These are phyloP conservation scores for Diophrys appendiculata DNA, from an alignment of 73 alveolate genomes.

Conservation along the genomic window DNA sequence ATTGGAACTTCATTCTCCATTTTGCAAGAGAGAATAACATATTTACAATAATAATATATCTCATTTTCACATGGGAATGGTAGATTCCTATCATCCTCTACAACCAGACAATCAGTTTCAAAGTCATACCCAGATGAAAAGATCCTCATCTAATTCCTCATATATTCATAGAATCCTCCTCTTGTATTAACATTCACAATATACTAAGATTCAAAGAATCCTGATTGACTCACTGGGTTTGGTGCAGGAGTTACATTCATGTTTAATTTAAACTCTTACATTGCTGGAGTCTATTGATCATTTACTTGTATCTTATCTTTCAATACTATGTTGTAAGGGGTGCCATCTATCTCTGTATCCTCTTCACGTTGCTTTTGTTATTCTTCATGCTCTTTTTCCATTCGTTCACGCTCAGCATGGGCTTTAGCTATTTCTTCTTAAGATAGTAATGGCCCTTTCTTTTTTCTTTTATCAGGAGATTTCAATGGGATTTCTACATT, in stretches of 20 bases:
- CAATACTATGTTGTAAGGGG: too few species aligned
- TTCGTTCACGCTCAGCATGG: not conserved
- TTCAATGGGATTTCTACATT: not conserved
- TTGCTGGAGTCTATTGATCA: too few species aligned
- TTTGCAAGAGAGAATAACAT: conserved; percentile 87
- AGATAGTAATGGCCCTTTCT: not conserved
- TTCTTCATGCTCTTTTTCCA: not conserved
- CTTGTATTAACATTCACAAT: conserved; percentile 45
- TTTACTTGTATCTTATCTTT: too few species aligned
- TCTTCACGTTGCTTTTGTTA: too few species aligned
- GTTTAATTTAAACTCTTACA: too few species aligned
- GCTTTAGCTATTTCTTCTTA: conserved; percentile 8
- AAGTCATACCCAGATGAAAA: conserved; percentile 51
- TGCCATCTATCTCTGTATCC: too few species aligned
- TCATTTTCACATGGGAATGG: conserved; percentile 67
- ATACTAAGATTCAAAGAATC: conserved; percentile 19
- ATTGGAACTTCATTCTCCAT: conserved; percentile 96
- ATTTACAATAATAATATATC: conserved; percentile 89
- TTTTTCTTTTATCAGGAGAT: not conserved
- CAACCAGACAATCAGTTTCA: conserved; percentile 15
- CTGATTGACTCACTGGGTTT: too few species aligned
- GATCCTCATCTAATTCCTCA: conserved; percentile 47
- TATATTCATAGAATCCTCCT: conserved; percentile 50
- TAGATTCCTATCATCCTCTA: conserved; percentile 17
- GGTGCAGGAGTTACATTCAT: too few species aligned